A percentile compares a stretch with the other conserved stretches of the same genome.
phyloP scores from a whole-genome alignment of 106 monocot species.

The Gastrodia elata region DNA sequence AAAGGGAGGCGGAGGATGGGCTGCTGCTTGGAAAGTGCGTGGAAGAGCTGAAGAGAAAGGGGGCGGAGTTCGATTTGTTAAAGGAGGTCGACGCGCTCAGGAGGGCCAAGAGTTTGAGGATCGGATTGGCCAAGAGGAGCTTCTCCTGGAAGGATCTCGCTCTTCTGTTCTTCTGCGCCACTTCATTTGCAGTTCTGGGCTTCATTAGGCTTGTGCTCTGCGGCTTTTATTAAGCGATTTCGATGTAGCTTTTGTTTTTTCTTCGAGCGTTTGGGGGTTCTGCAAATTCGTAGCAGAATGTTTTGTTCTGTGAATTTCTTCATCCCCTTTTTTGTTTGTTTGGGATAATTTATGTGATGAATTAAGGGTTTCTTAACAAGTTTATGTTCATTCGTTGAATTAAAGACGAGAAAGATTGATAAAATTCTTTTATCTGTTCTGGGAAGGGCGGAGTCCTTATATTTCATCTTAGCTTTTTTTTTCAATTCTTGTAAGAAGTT shows the following conservation, averaged over 20 bases:
- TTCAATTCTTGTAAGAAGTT: too few species aligned
- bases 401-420: too few species aligned
- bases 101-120: constrained; percentile 68
- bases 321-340: neutral
- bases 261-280: neutral
- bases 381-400: neutral
- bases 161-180: constrained; percentile 29
- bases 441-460: too few species aligned
- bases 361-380: neutral
- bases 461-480: too few species aligned
- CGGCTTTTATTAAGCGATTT: constrained; percentile 3
- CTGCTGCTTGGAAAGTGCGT: constrained; percentile 55
- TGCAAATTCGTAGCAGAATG: constrained; percentile 1
- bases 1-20: constrained; percentile 70
- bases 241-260: neutral
- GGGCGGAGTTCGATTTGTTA: constrained; percentile 72
- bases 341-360: neutral
- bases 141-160: constrained; percentile 39
- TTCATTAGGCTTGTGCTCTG: constrained; percentile 58
- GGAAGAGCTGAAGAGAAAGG: constrained; percentile 74
- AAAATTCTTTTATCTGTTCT: too few species aligned
- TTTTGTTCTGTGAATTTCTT: constrained; percentile 5
- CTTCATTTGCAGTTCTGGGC: constrained; percentile 42
- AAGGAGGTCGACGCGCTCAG: constrained; percentile 85
- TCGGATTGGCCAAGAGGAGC: constrained; percentile 17